Evolutionary conservation across 345 rosid species (phyloP), one percentile per base, ranked within the genome.

Genomic region (Hibiscus syriacus): DNA sequence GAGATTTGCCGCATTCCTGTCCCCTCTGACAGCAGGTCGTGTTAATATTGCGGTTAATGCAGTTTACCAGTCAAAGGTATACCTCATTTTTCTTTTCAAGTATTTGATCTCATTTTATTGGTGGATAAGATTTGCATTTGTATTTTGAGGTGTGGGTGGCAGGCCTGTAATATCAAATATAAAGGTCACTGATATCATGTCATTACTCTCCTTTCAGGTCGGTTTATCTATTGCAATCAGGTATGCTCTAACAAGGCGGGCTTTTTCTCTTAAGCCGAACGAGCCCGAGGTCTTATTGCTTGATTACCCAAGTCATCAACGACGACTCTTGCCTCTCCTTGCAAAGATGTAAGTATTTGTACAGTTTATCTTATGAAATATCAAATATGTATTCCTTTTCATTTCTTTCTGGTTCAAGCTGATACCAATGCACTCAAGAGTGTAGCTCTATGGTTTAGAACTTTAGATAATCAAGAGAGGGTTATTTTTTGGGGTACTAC

Each of bases 1-100:
- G 98, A 89, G 97, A 77, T 93, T 93, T 77, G 97, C 87, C 70
- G 97, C 98, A 62, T 93, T 93, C 83, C 69, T 93, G 77, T 87
- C 98, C 65, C 98, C 98, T 64, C 74, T 93, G 81, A 93, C 97
- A n/a, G 83, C 85, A 69, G 98, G 98, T 29, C 90, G 98, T 16
- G 90, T 93, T 75, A 86, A 70, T 39, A 84, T 93, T 80, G 90
- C 97, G 52, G 77, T 70, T 12, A 70, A 80, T 72, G 85, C 98
- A 30, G 68, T 90, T 48, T 85, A 89, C 76, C 53, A 80, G 36
- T 62, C 98, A 23, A 90, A 93, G 96, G 96, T 90, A 82, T 46
- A 20, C n/a, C n/a, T n/a, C n/a, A n/a, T n/a, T n/a, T n/a, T 9
- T 17, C 5, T 32, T 48, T 67, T 11, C 36, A 30, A 70, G 19